These are phyloP conservation scores for Colletotrichum falcatum DNA, from an alignment of 2,329 filamentous ascomycete genomes.

Conservation along the genomic window DNA sequence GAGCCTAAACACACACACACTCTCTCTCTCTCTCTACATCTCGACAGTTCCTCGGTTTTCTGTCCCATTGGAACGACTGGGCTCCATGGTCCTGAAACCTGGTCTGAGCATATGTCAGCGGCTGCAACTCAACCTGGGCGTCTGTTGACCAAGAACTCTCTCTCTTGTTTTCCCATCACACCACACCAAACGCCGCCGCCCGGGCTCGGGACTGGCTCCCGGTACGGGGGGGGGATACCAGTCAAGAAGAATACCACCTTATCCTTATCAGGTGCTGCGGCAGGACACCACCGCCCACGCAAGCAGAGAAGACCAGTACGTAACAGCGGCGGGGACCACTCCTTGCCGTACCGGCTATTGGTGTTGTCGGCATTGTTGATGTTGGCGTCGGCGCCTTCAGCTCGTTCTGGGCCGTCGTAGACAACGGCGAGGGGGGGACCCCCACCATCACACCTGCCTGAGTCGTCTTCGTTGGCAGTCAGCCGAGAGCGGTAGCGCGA, in stretches of 20 bases:
- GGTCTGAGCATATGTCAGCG: background rate
- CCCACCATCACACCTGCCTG: constrained; percentile 2
- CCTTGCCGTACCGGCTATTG: background rate
- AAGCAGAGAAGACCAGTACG: too few relatives aligned
- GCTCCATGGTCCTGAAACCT: background rate
- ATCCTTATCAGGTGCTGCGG: constrained; percentile 18
- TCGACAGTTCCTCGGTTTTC: background rate
- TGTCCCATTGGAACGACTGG: background rate
- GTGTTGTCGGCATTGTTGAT: background rate
- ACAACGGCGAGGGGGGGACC: background rate
- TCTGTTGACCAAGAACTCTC: background rate
- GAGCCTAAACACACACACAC: too few relatives aligned
- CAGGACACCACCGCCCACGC: background rate
- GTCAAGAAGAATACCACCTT: background rate
- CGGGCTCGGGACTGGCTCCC: constrained; percentile 12
- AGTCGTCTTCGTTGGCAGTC: constrained; percentile 38
- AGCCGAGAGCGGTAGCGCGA: constrained; percentile 28
- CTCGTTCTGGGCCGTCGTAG: background rate
- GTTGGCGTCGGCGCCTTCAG: background rate
- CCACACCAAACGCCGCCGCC: background rate
- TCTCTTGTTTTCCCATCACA: too few relatives aligned
- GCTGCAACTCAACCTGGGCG: constrained; percentile 8
- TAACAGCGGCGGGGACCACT: background rate
- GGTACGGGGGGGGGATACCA: background rate
- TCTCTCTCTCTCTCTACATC: too few relatives aligned